Evolutionary conservation across 2,329 filamentous ascomycete genomes (phyloP), one percentile per base, ranked within the genome.

Genomic region (Alternaria longipes): DNA sequence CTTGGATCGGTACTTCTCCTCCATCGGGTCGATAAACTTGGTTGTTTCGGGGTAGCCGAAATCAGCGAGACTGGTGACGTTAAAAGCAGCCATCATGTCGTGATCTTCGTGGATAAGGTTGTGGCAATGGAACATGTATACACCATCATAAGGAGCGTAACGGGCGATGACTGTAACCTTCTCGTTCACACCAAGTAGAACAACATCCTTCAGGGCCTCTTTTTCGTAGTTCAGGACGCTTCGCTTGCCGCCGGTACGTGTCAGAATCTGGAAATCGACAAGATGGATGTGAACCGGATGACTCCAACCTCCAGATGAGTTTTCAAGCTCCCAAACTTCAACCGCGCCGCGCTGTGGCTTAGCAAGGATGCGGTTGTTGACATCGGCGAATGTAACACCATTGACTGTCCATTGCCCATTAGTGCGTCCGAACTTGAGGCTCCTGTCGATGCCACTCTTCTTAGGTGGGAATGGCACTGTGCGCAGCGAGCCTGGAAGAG

Each of bases 241-340:
- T 7, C 73, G 70, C 16, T 77, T 75, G 6, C 80, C 80, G 8
- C 83, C 82, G 0, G 73, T 81, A 18, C 86, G 84, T 7, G 76
- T 79, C 20, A 87, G 66, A 47, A 89, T 81, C 57, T 84, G 81
- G 74, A 89, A 85, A 67, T 88, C 86, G 58, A 89, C 81, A 2
- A 89, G 79, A 66, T 89, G 87, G 47, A 89, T 82, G 72, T 89
- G 86, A 24, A 81, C 76, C 0, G 85, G 86, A 65, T 88, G 86
- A 2, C 82, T 81, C 76, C 84, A 85, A 22, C 81, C 83, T 20
- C 83, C 84, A 6, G 79, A 80, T 26, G 74, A 77, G 71, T 88
- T 87, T 61, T 82, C 64, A 4, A 80, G 66, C 28, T 73, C 68
- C 79, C 79, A 80, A 12, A 78, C 69, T 59, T 80, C 78, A 22